Conservation (phyloP, 768 basidiomycete species). For the Panaeolus cyanescens region DNA sequence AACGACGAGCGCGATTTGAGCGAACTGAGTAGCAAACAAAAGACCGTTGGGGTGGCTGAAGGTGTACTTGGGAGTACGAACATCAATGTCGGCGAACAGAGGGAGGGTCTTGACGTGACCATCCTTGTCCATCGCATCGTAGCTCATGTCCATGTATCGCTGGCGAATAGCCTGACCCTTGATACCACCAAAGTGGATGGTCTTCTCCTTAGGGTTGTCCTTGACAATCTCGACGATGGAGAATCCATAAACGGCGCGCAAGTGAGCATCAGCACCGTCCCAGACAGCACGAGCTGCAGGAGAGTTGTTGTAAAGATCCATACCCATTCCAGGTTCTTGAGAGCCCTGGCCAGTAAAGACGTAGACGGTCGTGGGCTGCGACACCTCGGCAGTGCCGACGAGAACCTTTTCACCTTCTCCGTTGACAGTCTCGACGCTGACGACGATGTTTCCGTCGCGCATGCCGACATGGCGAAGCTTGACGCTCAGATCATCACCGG, state of each 20-base stretch:
- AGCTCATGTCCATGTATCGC: constrained; percentile 99
- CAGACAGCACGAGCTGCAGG: constrained; percentile 96
- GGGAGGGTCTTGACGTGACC: constrained; percentile 95
- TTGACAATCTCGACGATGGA: constrained; percentile 99
- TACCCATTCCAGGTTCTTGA: constrained; percentile 98
- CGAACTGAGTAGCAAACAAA: constrained; percentile 97
- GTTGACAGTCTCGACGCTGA: constrained; percentile 87
- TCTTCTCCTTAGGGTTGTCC: constrained; percentile 97
- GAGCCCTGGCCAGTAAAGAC: constrained; percentile 99
- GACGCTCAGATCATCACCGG: constrained; percentile 83
- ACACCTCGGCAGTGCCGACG: constrained; percentile 90
- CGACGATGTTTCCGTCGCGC: constrained; percentile 91
- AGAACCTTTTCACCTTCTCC: constrained; percentile 88
- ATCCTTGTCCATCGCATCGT: constrained; percentile 96
- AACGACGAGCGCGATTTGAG: constrained; percentile 97
- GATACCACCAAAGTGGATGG: constrained; percentile 98
- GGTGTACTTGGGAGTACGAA: constrained; percentile 95
- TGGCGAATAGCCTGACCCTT: constrained; percentile 98
- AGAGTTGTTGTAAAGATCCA: constrained; percentile 94
- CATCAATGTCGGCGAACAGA: constrained; percentile 93
- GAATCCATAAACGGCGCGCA: constrained; percentile 95
- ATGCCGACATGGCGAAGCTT: constrained; percentile 89
- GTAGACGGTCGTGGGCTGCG: constrained; percentile 90
- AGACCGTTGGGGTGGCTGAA: constrained; percentile 96
- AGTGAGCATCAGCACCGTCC: constrained; percentile 94